Percentiles rank a stretch among this genome's conserved stretches.
These are phyloP conservation scores for Cytospora paraplurivora DNA, from an alignment of 2,329 filamentous ascomycete genomes.

Conservation along the genomic window DNA sequence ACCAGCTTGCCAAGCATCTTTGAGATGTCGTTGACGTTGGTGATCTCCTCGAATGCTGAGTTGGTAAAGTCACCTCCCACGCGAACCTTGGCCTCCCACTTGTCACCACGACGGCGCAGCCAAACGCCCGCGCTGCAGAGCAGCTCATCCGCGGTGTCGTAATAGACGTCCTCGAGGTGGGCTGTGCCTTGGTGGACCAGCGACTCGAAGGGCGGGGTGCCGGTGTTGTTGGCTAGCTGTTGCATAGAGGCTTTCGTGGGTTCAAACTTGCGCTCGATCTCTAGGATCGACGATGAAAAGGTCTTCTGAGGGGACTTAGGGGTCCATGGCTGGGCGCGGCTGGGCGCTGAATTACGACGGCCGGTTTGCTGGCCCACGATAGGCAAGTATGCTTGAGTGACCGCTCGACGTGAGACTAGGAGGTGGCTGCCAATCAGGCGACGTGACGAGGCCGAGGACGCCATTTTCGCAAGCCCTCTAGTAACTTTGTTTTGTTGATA, in stretches of 20 bases:
- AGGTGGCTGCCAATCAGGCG: not conserved
- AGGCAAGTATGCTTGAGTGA: not conserved
- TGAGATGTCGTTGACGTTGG: constrained; percentile 5
- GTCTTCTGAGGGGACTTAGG: not conserved
- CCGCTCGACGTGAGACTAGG: not conserved
- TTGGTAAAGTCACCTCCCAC: constrained; percentile 7
- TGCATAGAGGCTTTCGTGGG: constrained; percentile 6
- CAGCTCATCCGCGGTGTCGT: not conserved
- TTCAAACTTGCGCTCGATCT: constrained; percentile 11
- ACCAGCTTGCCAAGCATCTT: not conserved
- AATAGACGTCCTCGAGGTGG: constrained; percentile 8
- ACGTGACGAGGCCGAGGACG: not conserved
- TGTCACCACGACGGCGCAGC: constrained; percentile 2
- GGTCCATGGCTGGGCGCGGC: not conserved
- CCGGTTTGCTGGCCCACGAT: not conserved
- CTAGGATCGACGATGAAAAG: not conserved
- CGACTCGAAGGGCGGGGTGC: constrained; percentile 2
- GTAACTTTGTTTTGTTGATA: not conserved
- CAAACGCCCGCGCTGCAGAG: constrained; percentile 5
- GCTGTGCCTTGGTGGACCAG: not conserved
- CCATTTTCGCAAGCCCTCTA: not conserved
- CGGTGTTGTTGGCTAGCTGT: constrained; percentile 6
- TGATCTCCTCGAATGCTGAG: constrained; percentile 16
- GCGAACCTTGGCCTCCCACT: constrained; percentile 16
- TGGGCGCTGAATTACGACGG: not conserved